These are phyloP conservation scores for Scheffersomyces titani DNA, from an alignment of 1,139 yeast species.

Conservation along the genomic window DNA sequence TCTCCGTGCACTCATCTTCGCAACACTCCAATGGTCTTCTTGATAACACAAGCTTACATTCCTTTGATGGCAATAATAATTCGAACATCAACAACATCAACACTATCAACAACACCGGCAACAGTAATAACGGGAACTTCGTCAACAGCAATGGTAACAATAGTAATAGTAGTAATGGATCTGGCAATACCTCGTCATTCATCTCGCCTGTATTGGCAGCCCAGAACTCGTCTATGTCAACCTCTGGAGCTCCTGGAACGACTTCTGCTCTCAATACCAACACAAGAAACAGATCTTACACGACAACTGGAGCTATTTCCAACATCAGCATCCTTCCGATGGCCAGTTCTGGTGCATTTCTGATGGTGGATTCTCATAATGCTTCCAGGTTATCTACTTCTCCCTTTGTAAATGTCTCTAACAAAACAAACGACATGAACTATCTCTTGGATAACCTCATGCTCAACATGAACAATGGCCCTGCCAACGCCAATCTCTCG, in stretches of 20 bases:
- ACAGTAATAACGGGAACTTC: constrained; percentile 13
- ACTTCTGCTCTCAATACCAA: constrained; percentile 4
- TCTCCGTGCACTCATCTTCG: constrained; percentile 15
- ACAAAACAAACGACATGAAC: constrained; percentile 30
- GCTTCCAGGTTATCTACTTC: constrained; percentile 14
- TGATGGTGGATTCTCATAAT: constrained; percentile 13
- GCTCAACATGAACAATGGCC: constrained; percentile 19
- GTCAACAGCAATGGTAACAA: constrained; percentile 10
- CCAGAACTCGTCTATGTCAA: constrained; percentile 16
- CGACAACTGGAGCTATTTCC: constrained; percentile 44
- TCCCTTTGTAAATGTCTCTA: constrained; percentile 14
- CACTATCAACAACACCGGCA: constrained; percentile 19
- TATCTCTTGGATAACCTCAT: constrained; percentile 34
- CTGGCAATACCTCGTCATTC: constrained; percentile 13
- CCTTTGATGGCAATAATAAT: constrained; percentile 11
- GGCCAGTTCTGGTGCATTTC: constrained; percentile 7
- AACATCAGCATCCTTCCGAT: constrained; percentile 13
- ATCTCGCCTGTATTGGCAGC: constrained; percentile 36
- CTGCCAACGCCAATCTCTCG: constrained; percentile 8
- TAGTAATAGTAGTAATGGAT: background rate
- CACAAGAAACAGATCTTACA: constrained; percentile 48
- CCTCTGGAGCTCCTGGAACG: constrained; percentile 2
- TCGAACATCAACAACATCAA: constrained; percentile 8
- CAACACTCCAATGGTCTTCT: constrained; percentile 13
- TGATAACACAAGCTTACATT: constrained; percentile 16